Evolutionary conservation across 2,329 filamentous ascomycete species (phyloP).

Genomic region (Xylaria sp.): DNA sequence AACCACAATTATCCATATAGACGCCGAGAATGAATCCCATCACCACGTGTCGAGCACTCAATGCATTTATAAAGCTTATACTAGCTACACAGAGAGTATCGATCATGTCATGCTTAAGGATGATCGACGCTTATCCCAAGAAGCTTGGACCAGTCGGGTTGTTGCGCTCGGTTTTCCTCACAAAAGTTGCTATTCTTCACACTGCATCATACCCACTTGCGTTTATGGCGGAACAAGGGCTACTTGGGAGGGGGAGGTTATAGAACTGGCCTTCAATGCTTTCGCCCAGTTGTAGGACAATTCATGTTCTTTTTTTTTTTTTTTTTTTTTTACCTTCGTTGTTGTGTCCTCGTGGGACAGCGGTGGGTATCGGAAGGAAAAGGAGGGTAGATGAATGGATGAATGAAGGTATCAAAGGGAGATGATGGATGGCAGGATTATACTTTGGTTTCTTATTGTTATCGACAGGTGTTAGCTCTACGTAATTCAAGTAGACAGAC

Average conservation of each 20-base stretch:
- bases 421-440: slow-evolving; percentile 10
- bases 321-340: slow-evolving; percentile 15
- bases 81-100: neutral
- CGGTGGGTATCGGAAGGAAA: slow-evolving; percentile 33
- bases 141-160: neutral
- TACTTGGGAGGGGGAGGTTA: slow-evolving; percentile 16
- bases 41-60: neutral
- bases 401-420: slow-evolving; percentile 27
- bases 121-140: neutral
- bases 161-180: slow-evolving; percentile 16
- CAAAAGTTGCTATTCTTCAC: slow-evolving; percentile 29
- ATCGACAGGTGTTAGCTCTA: slow-evolving; percentile 19
- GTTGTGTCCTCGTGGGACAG: too few species aligned
- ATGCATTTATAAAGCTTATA: neutral
- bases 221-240: slow-evolving; percentile 23
- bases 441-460: slow-evolving; percentile 14
- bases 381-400: slow-evolving; percentile 16
- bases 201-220: slow-evolving; percentile 35
- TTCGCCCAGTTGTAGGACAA: slow-evolving; percentile 13
- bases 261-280: slow-evolving; percentile 25
- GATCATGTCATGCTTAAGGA: neutral
- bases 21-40: neutral
- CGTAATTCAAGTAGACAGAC: slow-evolving; percentile 33
- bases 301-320: slow-evolving; percentile 10
- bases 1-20: slow-evolving; percentile 20